phyloP scores from a whole-genome alignment of 768 basidiomycete species.

The Royoungia palumana region DNA sequence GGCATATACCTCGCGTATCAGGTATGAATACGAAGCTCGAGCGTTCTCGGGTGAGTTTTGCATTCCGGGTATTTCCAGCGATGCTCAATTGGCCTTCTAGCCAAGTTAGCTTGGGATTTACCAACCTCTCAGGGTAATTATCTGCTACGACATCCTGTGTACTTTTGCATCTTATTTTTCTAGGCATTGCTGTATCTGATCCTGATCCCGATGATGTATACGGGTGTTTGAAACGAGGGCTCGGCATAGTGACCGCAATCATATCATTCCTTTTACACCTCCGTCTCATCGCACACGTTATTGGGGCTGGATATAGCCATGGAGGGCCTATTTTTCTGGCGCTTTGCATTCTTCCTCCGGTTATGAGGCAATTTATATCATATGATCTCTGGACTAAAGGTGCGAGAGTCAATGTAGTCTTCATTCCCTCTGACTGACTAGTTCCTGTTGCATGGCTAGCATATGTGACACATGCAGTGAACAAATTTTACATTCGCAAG shows the following conservation, averaged over 20 bases:
- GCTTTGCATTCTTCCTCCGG: conserved; percentile 17
- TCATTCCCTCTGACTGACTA: not conserved
- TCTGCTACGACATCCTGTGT: not conserved
- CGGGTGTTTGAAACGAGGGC: conserved; percentile 9
- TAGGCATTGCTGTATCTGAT: conserved; percentile 6
- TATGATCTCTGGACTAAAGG: conserved; percentile 20
- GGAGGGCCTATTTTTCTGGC: conserved; percentile 22
- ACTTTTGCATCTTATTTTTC: not conserved
- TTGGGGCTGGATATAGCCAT: conserved; percentile 11
- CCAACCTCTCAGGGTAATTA: conserved; percentile 22
- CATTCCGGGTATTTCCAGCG: not conserved
- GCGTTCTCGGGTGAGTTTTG: conserved; percentile 15
- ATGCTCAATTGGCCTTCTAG: conserved; percentile 4
- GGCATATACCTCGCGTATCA: conserved; percentile 17
- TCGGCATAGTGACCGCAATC: conserved; percentile 4
- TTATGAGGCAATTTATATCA: not conserved
- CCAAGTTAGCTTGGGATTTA: conserved; percentile 17
- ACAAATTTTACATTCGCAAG: conserved; percentile 22
- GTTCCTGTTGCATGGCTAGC: conserved; percentile 1
- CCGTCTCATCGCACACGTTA: conserved; percentile 15
- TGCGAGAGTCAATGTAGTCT: not conserved
- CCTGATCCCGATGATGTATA: conserved; percentile 1
- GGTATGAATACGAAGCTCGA: conserved; percentile 18
- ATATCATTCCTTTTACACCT: conserved; percentile 26
- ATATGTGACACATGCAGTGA: conserved; percentile 15